Percentiles rank a stretch among this genome's conserved stretches.
Evolutionary conservation across 1,284 basidiomycete species (phyloP).

Genomic region (Cryptococcus hybrid): DNA sequence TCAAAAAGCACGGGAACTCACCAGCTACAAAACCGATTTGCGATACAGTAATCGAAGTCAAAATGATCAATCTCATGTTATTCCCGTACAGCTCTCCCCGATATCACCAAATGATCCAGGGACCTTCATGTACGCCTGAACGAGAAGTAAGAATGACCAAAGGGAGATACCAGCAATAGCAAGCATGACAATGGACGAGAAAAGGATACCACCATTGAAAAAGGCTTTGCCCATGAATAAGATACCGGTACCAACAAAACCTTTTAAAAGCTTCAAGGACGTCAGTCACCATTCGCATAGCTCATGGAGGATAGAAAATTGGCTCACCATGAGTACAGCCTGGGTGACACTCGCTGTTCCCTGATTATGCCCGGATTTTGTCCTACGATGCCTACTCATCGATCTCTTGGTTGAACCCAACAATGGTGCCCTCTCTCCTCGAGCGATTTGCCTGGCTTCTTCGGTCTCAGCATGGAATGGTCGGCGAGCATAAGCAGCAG

Average conservation of each 20-base stretch:
- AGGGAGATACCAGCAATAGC: conserved; percentile 85
- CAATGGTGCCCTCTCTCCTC: conserved; percentile 38
- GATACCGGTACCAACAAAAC: conserved; percentile 95
- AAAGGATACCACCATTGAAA: conserved; percentile 65
- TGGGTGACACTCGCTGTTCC: conserved; percentile 86
- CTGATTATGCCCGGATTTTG: conserved; percentile 53
- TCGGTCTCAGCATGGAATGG: conserved; percentile 7
- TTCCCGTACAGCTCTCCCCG: conserved; percentile 89
- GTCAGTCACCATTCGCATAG: not conserved
- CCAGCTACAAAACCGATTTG: conserved; percentile 64
- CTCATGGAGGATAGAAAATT: not conserved
- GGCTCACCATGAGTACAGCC: conserved; percentile 80
- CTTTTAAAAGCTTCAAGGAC: conserved; percentile 71
- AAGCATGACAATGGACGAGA: conserved; percentile 76
- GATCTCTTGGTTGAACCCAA: conserved; percentile 31
- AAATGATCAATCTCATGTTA: conserved; percentile 87
- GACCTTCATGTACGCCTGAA: conserved; percentile 84
- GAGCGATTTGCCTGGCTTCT: not conserved
- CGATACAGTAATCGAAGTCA: conserved; percentile 82
- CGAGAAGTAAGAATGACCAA: conserved; percentile 90
- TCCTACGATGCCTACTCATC: conserved; percentile 57
- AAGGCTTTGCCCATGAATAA: conserved; percentile 93
- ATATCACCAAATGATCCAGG: conserved; percentile 96
- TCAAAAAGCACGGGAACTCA: conserved; percentile 13
- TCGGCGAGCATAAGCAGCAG: conserved; percentile 40